A percentile compares a stretch with the other conserved stretches of the same genome.
These are phyloP conservation scores for Hygrophorus pudorinus DNA, from an alignment of 768 basidiomycete genomes.

Conservation along the genomic window DNA sequence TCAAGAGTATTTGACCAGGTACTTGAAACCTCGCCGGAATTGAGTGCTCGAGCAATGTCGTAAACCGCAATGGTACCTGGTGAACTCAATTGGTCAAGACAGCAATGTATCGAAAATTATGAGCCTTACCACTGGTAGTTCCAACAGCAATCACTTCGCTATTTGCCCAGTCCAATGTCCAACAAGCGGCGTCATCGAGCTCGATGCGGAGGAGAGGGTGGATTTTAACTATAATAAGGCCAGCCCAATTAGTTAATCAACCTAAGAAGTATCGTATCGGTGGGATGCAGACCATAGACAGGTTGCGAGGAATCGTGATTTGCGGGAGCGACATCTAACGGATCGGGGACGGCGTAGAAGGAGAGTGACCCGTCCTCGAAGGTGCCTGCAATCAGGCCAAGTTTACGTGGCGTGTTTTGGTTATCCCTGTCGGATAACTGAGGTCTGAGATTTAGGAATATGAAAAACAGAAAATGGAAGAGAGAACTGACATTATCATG, in stretches of 20 bases:
- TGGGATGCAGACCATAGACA: slow-evolving; percentile 36
- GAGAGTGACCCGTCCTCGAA: slow-evolving; percentile 84
- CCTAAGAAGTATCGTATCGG: background rate
- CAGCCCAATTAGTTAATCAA: background rate
- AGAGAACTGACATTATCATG: slow-evolving; percentile 39
- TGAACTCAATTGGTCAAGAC: slow-evolving; percentile 5
- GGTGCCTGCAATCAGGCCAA: slow-evolving; percentile 77
- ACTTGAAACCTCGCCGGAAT: slow-evolving; percentile 10
- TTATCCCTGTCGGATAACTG: slow-evolving; percentile 14
- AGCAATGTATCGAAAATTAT: background rate
- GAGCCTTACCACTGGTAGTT: slow-evolving; percentile 60
- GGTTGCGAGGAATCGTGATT: slow-evolving; percentile 24
- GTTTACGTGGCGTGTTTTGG: slow-evolving; percentile 33
- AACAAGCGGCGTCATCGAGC: slow-evolving; percentile 66
- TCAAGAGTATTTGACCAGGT: background rate
- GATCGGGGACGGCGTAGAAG: slow-evolving; percentile 73
- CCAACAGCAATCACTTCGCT: slow-evolving; percentile 77
- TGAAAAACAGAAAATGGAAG: slow-evolving; percentile 3
- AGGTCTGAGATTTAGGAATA: slow-evolving; percentile 2
- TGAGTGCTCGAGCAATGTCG: slow-evolving; percentile 36
- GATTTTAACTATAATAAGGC: slow-evolving; percentile 35
- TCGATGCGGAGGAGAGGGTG: slow-evolving; percentile 65
- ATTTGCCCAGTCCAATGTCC: slow-evolving; percentile 85
- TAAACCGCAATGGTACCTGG: slow-evolving; percentile 50
- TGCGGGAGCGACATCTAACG: slow-evolving; percentile 33